Evolutionary conservation across 768 basidiomycete species (phyloP), one percentile per base, ranked within the genome.

Genomic region (Panaeolus cyanescens): DNA sequence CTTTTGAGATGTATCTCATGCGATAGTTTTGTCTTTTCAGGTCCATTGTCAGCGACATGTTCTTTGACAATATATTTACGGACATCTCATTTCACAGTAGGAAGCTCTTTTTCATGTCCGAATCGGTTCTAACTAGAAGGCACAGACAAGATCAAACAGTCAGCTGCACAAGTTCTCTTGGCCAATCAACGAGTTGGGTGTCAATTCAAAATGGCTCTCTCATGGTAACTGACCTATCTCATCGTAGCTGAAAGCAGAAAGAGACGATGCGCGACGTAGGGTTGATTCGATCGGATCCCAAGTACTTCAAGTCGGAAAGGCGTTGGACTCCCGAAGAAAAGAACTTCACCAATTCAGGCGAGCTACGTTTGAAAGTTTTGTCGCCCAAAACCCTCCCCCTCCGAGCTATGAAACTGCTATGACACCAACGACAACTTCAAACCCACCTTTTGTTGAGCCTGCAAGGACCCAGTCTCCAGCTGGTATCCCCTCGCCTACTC

Each of bases 61-160:
- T 79, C 59, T 80, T 79, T 63, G 78, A 80, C 62, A 78, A 80
- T 61, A 71, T 79, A 25, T 77, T 77, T 64, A 74, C 79, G 7
- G 80, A 83, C 67, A 67, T 75, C 65, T 72, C 72, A 32, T 79
- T 80, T 67, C 77, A 80, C 60, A 71, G 80, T 81, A 63, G 65
- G 45, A 67, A 60, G 64, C 61, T 53, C 36, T 34, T 8, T 8
- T 22, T 40, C 17, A 22, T 55, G 25, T 28, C 37, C 32, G 58
- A 15, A 45, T 58, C 45, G 45, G 17, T 22, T 61, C 22, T 31
- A 28, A 62, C 62, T 63, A 50, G 62, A 42, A 19, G 55, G 33
- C 55, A 50, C 65, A 81, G 81, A 75, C 34, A 78, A 76, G 63
- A 80, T 81, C 61, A 70, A 74, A 64, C 66, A 65, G 54, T 75